Evolutionary conservation across 495 filamentous ascomycete genomes (phyloP).

Genomic region (Oleoguttula mirabilis): DNA sequence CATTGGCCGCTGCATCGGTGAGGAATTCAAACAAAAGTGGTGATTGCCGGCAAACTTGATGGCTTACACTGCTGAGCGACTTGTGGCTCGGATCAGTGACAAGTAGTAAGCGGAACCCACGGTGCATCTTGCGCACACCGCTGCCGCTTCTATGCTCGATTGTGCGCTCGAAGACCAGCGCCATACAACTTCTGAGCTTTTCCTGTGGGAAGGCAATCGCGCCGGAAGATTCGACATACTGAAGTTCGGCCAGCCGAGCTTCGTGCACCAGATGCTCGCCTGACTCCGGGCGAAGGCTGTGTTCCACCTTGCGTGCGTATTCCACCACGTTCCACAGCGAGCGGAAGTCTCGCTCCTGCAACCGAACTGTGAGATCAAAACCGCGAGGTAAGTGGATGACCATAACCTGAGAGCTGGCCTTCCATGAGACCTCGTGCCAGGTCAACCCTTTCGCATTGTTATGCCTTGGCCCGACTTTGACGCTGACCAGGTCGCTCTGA

Average conservation of each 20-base stretch:
- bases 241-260: conserved; percentile 52
- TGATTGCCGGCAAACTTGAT: conserved; percentile 44
- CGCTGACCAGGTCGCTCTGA: conserved; percentile 61
- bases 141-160: conserved; percentile 51
- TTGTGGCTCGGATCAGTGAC: conserved; percentile 65
- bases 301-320: conserved; percentile 60
- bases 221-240: conserved; percentile 59
- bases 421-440: conserved; percentile 75
- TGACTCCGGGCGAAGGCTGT: conserved; percentile 48
- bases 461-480: conserved; percentile 58
- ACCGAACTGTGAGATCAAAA: conserved; percentile 54
- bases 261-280: conserved; percentile 57
- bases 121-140: conserved; percentile 51
- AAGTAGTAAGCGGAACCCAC: conserved; percentile 62
- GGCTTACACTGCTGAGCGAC: conserved; percentile 58
- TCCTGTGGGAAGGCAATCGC: conserved; percentile 60
- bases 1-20: conserved; percentile 45
- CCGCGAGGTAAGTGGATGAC: conserved; percentile 55
- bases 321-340: conserved; percentile 70
- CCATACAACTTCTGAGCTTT: conserved; percentile 51
- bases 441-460: conserved; percentile 33
- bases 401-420: conserved; percentile 46
- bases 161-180: conserved; percentile 60
- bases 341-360: conserved; percentile 60
- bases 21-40: conserved; percentile 64